phyloP scores from a whole-genome alignment of 129 eudicot species.

The Chrysanthemum seticuspe region DNA sequence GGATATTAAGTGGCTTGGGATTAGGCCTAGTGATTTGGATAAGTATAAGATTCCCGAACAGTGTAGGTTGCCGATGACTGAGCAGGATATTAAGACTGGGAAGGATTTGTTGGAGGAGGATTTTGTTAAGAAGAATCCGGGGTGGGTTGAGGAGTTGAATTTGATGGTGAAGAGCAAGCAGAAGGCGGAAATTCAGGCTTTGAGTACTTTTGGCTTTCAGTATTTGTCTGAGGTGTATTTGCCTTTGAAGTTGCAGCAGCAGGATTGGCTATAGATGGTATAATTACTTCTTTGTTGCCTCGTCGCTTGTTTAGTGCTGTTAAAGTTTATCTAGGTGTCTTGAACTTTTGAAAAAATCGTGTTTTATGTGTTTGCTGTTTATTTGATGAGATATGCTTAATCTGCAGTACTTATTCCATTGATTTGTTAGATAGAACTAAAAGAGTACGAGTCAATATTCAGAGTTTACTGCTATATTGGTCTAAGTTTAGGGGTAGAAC shows the following conservation, averaged over 20 bases:
- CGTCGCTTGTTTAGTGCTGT: conserved; percentile 4
- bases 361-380: background rate
- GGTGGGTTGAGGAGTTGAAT: conserved; percentile 94
- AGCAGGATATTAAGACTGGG: conserved; percentile 96
- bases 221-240: conserved; percentile 85
- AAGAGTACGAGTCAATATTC: background rate
- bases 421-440: conserved; percentile 11
- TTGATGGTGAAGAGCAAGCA: conserved; percentile 88
- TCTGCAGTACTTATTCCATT: background rate
- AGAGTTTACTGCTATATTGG: conserved; percentile 14
- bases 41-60: conserved; percentile 95
- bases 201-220: conserved; percentile 96
- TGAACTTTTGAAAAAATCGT: background rate
- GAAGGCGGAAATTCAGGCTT: conserved; percentile 97
- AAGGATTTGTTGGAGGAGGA: conserved; percentile 98
- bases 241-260: conserved; percentile 88
- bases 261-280: conserved; percentile 82
- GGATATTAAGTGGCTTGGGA: conserved; percentile 89
- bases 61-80: conserved; percentile 94
- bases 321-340: background rate
- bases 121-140: conserved; percentile 97
- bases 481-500: background rate
- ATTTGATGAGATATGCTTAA: conserved; percentile 9
- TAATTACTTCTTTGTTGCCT: background rate
- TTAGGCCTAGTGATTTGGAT: conserved; percentile 96